Evolutionary conservation across 2,329 filamentous ascomycete genomes (phyloP).

Genomic region (Orbilia javanica): DNA sequence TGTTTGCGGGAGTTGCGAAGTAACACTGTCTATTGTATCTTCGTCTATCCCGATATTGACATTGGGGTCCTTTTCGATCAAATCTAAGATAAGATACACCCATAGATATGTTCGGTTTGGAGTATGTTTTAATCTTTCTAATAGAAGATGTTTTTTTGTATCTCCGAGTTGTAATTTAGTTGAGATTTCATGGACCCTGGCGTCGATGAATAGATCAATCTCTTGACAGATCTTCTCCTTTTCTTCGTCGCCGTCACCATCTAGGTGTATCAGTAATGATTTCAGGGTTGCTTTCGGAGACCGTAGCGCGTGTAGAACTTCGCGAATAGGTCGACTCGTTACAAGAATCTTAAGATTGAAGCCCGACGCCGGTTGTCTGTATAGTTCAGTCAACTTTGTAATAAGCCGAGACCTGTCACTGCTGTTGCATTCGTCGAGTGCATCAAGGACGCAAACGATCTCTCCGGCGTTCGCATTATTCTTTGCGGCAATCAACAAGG

Average conservation of each 20-base stretch:
- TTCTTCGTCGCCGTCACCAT: constrained; percentile 63
- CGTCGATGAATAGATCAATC: constrained; percentile 64
- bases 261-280: constrained; percentile 62
- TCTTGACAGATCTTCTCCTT: constrained; percentile 64
- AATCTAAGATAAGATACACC: constrained; percentile 65
- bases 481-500: constrained; percentile 62
- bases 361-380: neutral
- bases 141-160: constrained; percentile 48
- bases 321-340: constrained; percentile 64
- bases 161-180: constrained; percentile 59
- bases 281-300: constrained; percentile 28
- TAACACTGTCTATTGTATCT: constrained; percentile 48
- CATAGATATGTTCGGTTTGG: constrained; percentile 65
- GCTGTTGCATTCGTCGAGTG: constrained; percentile 65
- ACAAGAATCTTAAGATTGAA: constrained; percentile 64
- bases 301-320: constrained; percentile 60
- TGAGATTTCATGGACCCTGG: constrained; percentile 61
- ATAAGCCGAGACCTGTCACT: constrained; percentile 7
- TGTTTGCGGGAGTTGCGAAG: constrained; percentile 61
- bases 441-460: constrained; percentile 65
- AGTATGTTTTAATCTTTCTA: constrained; percentile 55
- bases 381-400: neutral
- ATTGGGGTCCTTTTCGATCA: constrained; percentile 60
- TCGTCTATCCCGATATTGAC: constrained; percentile 59
- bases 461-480: constrained; percentile 63